Evolutionary conservation across 2,329 filamentous ascomycete species (phyloP).

Genomic region (Trematosphaeria pertusa): DNA sequence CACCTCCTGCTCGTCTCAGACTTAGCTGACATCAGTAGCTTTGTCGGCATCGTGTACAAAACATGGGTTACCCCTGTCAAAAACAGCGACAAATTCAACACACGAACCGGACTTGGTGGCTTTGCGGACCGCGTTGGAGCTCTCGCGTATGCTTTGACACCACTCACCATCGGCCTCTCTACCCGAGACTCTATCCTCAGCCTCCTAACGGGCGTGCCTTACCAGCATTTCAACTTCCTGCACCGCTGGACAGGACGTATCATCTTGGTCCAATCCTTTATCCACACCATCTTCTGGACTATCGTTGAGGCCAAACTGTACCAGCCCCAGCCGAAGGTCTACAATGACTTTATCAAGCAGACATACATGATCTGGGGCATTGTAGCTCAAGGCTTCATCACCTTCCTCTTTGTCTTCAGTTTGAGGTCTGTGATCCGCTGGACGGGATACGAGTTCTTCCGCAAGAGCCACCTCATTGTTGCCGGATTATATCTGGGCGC

Average conservation of each 20-base stretch:
- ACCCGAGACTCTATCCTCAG: conserved; percentile 72
- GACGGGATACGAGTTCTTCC: conserved; percentile 78
- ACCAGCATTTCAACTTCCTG: conserved; percentile 78
- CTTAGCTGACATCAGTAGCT: conserved; percentile 24
- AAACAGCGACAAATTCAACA: conserved; percentile 64
- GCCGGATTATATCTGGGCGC: conserved; percentile 76
- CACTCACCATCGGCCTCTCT: conserved; percentile 69
- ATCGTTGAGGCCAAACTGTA: conserved; percentile 70
- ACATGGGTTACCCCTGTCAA: conserved; percentile 73
- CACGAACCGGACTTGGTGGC: conserved; percentile 67
- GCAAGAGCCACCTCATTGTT: conserved; percentile 73
- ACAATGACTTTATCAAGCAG: conserved; percentile 64
- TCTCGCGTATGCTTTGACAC: conserved; percentile 74
- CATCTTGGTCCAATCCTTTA: conserved; percentile 69
- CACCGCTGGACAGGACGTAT: conserved; percentile 78
- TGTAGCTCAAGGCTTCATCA: conserved; percentile 69
- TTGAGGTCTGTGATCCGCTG: conserved; percentile 63
- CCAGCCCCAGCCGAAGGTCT: conserved; percentile 70
- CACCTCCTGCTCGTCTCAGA: background rate
- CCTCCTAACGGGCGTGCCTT: conserved; percentile 72
- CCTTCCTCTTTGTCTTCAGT: conserved; percentile 67
- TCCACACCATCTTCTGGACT: conserved; percentile 75
- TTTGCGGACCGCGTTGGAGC: conserved; percentile 72
- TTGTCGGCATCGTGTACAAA: conserved; percentile 70
- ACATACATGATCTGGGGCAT: conserved; percentile 75